Conservation (phyloP, 2,329 filamentous ascomycete genomes). For the Fusarium coffeatum region DNA sequence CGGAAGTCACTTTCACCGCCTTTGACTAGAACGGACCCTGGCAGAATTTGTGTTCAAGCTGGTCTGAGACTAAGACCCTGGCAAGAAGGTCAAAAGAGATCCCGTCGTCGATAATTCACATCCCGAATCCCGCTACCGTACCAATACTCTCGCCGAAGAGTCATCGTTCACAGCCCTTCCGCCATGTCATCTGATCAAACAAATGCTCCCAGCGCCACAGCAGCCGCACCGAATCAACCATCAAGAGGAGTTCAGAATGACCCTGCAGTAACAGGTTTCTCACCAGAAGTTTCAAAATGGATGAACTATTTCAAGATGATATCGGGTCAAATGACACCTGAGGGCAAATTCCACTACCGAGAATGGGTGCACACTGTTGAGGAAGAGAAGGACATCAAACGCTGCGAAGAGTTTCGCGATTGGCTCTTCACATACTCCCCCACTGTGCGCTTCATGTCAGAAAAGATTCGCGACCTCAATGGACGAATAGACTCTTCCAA, state of each 20-base stretch:
- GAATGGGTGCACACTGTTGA: slow-evolving; percentile 78
- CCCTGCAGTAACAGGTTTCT: slow-evolving; percentile 71
- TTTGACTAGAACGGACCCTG: slow-evolving; percentile 12
- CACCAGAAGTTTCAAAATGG: slow-evolving; percentile 73
- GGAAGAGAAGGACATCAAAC: slow-evolving; percentile 81
- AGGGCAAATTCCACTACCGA: slow-evolving; percentile 81
- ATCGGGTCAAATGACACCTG: slow-evolving; percentile 75
- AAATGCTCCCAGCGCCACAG: slow-evolving; percentile 27
- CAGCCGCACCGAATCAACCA: slow-evolving; percentile 28
- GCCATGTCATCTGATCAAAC: slow-evolving; percentile 40
- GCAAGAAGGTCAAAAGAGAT: slow-evolving; percentile 32
- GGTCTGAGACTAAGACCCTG: slow-evolving; percentile 15
- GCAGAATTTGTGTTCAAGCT: slow-evolving; percentile 31
- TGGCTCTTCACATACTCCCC: slow-evolving; percentile 89
- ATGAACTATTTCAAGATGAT: slow-evolving; percentile 88
- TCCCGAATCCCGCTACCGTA: slow-evolving; percentile 5
- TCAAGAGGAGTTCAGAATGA: slow-evolving; percentile 64
- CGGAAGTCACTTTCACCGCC: slow-evolving; percentile 34
- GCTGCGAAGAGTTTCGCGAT: slow-evolving; percentile 84
- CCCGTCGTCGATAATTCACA: slow-evolving; percentile 5
- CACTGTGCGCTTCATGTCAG: slow-evolving; percentile 84
- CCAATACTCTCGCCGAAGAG: slow-evolving; percentile 3
- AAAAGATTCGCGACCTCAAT: slow-evolving; percentile 83
- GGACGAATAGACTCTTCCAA: slow-evolving; percentile 79
- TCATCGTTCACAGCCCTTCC: not conserved